These are phyloP conservation scores for Lentinula raphanica DNA, from an alignment of 768 basidiomycete genomes.

Conservation along the genomic window DNA sequence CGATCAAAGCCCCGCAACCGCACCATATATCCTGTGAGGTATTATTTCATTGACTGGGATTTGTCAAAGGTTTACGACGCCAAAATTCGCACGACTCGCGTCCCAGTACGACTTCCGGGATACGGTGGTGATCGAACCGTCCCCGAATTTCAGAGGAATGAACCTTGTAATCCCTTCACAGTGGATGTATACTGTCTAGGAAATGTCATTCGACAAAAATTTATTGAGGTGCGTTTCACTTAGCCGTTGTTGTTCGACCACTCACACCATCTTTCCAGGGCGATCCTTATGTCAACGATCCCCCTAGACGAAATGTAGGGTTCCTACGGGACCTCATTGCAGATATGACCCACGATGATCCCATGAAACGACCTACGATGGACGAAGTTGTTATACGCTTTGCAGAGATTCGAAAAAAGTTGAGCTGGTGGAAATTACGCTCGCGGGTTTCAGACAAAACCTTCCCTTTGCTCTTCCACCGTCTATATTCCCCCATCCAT, in stretches of 20 bases:
- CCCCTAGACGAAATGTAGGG: conserved; percentile 1
- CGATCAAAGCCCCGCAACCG: no score
- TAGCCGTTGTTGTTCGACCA: no score
- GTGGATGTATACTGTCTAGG: conserved; percentile 42
- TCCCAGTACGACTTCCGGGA: no score
- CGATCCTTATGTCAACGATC: not conserved
- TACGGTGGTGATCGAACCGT: no score
- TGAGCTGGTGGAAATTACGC: conserved; percentile 22
- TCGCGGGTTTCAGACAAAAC: conserved; percentile 17
- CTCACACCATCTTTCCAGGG: not conserved
- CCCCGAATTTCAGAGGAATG: conserved; percentile 27
- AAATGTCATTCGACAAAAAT: conserved; percentile 24
- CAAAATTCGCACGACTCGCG: no score
- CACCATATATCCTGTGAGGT: no score
- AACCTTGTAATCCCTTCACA: conserved; percentile 32
- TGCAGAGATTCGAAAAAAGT: conserved; percentile 10
- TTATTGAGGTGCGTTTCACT: conserved; percentile 6
- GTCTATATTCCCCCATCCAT: not conserved
- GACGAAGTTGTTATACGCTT: conserved; percentile 25
- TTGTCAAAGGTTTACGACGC: no score
- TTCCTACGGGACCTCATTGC: conserved; percentile 29
- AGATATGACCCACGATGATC: no score
- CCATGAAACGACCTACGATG: conserved; percentile 28
- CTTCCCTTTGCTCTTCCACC: not conserved
- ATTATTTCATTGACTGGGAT: no score